Percentiles rank a stretch among this genome's conserved stretches.
Conservation (phyloP, 306 rosid genomes). For the Trifolium subterraneum region DNA sequence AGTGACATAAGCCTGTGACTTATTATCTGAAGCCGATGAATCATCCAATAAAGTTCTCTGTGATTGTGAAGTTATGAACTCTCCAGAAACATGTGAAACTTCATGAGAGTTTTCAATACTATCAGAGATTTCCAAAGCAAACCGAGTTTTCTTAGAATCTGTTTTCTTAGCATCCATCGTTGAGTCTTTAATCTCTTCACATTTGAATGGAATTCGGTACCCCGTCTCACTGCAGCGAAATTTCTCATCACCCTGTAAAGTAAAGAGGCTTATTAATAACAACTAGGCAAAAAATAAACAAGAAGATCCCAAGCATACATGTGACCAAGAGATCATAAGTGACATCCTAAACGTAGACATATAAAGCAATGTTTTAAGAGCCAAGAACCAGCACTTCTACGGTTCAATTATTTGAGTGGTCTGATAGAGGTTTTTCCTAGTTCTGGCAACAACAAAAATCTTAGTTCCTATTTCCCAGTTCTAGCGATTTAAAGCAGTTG, state of each 20-base stretch:
- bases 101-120: constrained; percentile 36
- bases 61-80: constrained; percentile 39
- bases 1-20: constrained; percentile 65
- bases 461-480: neutral
- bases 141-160: constrained; percentile 47
- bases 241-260: constrained; percentile 65
- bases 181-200: constrained; percentile 63
- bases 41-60: constrained; percentile 61
- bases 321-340: constrained; percentile 16
- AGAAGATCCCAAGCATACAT: neutral
- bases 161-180: constrained; percentile 42
- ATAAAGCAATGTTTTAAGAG: constrained; percentile 21
- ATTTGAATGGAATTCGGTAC: constrained; percentile 88
- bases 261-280: constrained; percentile 19
- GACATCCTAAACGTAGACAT: constrained; percentile 5
- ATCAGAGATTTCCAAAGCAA: constrained; percentile 53
- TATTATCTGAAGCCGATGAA: constrained; percentile 47
- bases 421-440: too few relatives aligned
- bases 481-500: neutral
- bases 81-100: constrained; percentile 44
- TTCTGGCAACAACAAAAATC: too few relatives aligned
- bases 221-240: constrained; percentile 96
- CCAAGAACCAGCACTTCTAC: too few relatives aligned
- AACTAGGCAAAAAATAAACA: neutral
- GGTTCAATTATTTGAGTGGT: too few relatives aligned